phyloP scores from a whole-genome alignment of 2,329 filamentous ascomycete genomes.

The Verticillium klebahnii region DNA sequence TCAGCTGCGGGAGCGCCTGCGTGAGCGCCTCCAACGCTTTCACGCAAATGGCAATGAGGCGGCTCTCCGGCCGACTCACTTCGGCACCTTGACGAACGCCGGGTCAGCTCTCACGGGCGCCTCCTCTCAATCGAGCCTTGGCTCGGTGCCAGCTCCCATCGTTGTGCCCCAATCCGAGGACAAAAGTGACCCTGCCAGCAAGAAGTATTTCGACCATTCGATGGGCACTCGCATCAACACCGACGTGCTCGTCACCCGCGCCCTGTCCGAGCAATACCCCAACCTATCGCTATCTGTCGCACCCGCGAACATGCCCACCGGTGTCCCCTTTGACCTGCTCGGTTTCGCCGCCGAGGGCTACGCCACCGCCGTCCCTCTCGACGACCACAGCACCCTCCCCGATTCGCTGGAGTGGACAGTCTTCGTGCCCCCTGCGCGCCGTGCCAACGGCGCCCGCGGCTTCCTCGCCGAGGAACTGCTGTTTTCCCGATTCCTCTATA shows the following conservation, averaged over 20 bases:
- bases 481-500: constrained; percentile 38
- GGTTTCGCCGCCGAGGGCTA: constrained; percentile 35
- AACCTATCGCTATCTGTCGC: constrained; percentile 34
- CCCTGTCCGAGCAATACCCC: constrained; percentile 38
- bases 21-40: not conserved
- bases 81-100: not conserved
- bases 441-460: constrained; percentile 33
- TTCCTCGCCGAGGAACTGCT: constrained; percentile 23
- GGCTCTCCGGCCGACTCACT: not conserved
- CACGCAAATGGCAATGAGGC: not conserved
- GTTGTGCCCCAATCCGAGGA: not conserved
- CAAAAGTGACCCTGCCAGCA: constrained; percentile 13
- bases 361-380: constrained; percentile 25
- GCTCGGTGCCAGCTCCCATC: not conserved
- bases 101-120: not conserved
- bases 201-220: constrained; percentile 34
- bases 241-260: constrained; percentile 33
- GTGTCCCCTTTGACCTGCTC: constrained; percentile 30
- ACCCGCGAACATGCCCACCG: constrained; percentile 13
- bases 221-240: constrained; percentile 35
- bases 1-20: not conserved
- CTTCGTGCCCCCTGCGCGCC: constrained; percentile 34
- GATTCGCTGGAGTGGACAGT: constrained; percentile 30
- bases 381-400: constrained; percentile 23
- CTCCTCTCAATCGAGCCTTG: not conserved